Conservation (phyloP, 768 basidiomycete genomes). For the Amanita inopinata region DNA sequence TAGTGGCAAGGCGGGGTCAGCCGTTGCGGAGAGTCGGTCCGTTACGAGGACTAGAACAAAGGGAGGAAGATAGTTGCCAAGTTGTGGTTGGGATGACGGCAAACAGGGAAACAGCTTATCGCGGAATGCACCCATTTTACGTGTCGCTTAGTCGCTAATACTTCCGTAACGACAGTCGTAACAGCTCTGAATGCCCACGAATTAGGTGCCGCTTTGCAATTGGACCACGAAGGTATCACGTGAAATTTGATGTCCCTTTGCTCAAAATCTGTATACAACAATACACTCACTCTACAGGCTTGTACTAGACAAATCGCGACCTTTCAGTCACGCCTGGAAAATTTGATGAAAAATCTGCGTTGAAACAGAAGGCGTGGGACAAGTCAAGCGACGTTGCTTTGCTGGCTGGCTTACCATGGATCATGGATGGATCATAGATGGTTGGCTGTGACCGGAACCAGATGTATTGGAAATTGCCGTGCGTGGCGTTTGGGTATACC, state of each 20-base stretch:
- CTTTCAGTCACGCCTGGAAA: not conserved
- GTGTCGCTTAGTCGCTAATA: not conserved
- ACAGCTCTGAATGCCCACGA: too few species aligned
- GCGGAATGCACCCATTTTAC: not conserved
- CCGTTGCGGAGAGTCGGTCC: not conserved
- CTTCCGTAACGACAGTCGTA: constrained; percentile 1
- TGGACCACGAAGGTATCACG: not conserved
- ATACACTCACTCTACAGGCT: too few species aligned
- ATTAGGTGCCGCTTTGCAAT: not conserved
- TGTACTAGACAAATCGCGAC: too few species aligned
- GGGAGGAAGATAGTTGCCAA: not conserved
- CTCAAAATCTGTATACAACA: too few species aligned
- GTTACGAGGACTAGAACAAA: not conserved
- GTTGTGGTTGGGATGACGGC: not conserved
- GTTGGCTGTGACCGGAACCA: not conserved
- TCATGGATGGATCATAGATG: too few species aligned
- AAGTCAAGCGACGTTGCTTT: not conserved
- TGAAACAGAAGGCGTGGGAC: not conserved
- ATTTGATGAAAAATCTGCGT: not conserved
- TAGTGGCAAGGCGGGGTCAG: not conserved
- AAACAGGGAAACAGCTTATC: not conserved
- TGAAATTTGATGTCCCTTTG: not conserved
- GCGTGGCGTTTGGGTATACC: not conserved
- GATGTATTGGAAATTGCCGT: not conserved
- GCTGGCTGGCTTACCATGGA: too few species aligned